Base-by-base conservation (phyloP, 2,329 filamentous ascomycete species). In the Trichoderma sp. region DNA sequence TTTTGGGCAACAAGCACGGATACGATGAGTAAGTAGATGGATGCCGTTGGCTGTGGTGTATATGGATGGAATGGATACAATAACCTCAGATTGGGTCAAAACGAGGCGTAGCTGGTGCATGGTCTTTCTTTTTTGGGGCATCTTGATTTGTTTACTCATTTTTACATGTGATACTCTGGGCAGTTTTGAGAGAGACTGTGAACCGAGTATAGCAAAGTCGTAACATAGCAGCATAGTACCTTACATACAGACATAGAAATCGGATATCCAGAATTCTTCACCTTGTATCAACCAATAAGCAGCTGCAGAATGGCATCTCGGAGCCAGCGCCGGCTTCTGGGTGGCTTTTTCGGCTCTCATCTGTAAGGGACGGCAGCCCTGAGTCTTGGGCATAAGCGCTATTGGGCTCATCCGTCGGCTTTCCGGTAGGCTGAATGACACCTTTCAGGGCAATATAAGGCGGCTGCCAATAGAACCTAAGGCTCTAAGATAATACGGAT, bases 1-100 rank as follows among this genome's bases (percentile, higher is more conserved):
- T 91, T 31, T 81, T 91, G 76, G 89, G 89, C 2, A 83, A 81
- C 24, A 89, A 89, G 82, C 78, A 81, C 41, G 83, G 79, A 0
- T 84, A 81, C 67, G 81, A 84, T 27, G 75, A 76, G 56, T 76
- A 71, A 71, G 21, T 11, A 8, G 41, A 45, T n/a, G 7, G 41
- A 45, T 45, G 41, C 7, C 31, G 31, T 21, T 27, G 7, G 35
- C 5, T 31, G 63, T 31, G 41, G 56, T 60, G 33, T 67, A 68
- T 53, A 59, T 74, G 38, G 56, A 24, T 45, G 35, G 35, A 38
- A 38, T 38, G 35, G 35, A 38, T 62, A 33, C 16, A 68, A 72
- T 53, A 64, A 7, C 56, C 38, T 68, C 72, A 59, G 50, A 60
- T 59, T 67, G 24, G 50, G 50, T 67, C 24, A 38, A 67, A 56